Base-by-base conservation (phyloP, 1,284 basidiomycete genomes). In the Microbotryomycetes sp. region DNA sequence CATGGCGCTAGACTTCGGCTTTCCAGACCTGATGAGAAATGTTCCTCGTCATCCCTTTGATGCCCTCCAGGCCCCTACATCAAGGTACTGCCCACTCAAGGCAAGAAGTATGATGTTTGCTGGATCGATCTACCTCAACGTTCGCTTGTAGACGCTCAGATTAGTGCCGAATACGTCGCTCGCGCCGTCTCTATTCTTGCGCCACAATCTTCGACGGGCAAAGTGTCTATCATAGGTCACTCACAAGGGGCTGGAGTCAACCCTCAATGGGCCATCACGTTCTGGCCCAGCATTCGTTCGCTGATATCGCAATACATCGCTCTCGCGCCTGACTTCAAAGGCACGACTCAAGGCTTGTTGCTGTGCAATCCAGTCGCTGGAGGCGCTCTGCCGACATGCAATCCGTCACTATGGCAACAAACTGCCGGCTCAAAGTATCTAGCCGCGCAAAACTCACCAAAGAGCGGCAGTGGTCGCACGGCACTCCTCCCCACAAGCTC, bases 201-300 rank as follows among this genome's bases (percentile, higher is more conserved):
- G 0, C 42, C 63, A 15, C 57, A 70, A 56, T 69, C 65, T 22
- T 58, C 56, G 29, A 74, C 72, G 7, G 66, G 68, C 25, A 73
- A 73, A 58, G 72, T 77, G 22, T 66, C 69, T 47, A 48, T 74
- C 47, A 69, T 77, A 53, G 69, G 69, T 5, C 75, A 76, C 63
- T 74, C 72, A 28, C 74, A 76, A 56, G 75, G 74, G 6, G 68
- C 65, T 42, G 64, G 70, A 68, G 70, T 73, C 7, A 51, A 73
- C 22, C 61, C 66, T 19, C 71, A 75, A 57, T 76, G 72, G 73
- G 73, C 74, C 1, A 49, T 76, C 19, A 62, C 66, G 26, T 75
- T 71, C 60, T 75, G 70, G 72, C 72, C 73, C 6, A 60, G 61
- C 4, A 62, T 68, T 25, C 58, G 70, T 16, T 26, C 59, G 5